Percentiles rank a stretch among this genome's conserved stretches.
Conservation (phyloP, 352 stramenopile species). For the Phytophthora sojae region DNA sequence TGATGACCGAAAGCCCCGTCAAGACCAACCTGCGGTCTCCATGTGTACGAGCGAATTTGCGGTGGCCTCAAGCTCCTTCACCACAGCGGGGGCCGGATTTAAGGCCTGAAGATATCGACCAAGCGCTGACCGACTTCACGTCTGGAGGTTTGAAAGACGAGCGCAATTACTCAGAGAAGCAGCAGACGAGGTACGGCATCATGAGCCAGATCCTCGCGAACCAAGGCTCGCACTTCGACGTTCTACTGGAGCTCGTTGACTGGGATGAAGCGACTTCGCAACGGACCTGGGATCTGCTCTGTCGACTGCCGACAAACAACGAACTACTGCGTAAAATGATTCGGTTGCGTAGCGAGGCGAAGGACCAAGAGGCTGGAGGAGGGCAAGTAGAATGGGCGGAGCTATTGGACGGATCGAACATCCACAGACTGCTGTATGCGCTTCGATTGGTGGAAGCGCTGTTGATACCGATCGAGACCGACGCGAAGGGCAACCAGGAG, state of each 20-base stretch:
- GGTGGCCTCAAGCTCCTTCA: conserved; percentile 47
- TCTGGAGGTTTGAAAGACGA: not conserved
- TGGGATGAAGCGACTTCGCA: conserved; percentile 59
- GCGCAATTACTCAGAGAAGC: not conserved
- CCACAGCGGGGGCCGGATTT: conserved; percentile 61
- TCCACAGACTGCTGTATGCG: conserved; percentile 70
- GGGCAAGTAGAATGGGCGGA: conserved; percentile 48
- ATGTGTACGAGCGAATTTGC: conserved; percentile 47
- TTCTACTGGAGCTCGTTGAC: conserved; percentile 68
- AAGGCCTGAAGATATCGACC: conserved; percentile 37
- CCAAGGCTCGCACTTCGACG: conserved; percentile 56
- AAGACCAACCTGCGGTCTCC: conserved; percentile 50
- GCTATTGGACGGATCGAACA: conserved; percentile 53
- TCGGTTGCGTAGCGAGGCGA: conserved; percentile 39
- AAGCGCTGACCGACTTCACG: conserved; percentile 23
- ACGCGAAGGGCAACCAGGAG: conserved; percentile 4
- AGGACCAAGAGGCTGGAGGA: conserved; percentile 11
- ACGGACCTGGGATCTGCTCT: conserved; percentile 80
- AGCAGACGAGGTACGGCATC: conserved; percentile 36
- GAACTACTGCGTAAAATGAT: conserved; percentile 73
- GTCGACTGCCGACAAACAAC: conserved; percentile 74
- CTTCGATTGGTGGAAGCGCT: conserved; percentile 77
- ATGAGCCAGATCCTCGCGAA: conserved; percentile 73
- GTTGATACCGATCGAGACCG: conserved; percentile 51
- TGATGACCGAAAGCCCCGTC: conserved; percentile 24